Conservation (phyloP, 2,329 filamentous ascomycete species). For the Trichoderma cornu-damae region DNA sequence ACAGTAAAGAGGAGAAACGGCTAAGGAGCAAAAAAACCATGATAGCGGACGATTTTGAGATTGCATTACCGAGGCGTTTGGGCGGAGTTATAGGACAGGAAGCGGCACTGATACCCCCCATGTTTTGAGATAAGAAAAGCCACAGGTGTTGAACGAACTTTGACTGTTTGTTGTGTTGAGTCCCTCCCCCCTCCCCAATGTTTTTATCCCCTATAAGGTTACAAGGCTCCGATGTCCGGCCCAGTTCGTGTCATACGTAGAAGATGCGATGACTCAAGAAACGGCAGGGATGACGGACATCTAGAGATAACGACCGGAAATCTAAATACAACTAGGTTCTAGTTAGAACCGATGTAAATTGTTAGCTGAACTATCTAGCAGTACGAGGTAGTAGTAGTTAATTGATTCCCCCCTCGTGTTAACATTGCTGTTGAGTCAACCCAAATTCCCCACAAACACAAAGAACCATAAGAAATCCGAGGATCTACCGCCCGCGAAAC, state of each 20-base stretch:
- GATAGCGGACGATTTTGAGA: neutral
- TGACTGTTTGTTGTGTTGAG: too few species aligned
- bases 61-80: slow-evolving; percentile 18
- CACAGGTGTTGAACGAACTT: neutral
- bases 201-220: too few species aligned
- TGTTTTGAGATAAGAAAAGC: neutral
- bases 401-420: too few species aligned
- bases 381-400: too few species aligned
- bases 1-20: neutral
- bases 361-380: too few species aligned
- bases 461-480: slow-evolving; percentile 24
- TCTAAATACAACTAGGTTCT: neutral
- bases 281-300: neutral
- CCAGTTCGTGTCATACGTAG: neutral
- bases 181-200: too few species aligned
- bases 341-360: neutral
- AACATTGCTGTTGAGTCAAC: neutral
- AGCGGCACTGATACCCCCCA: slow-evolving; percentile 19
- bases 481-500: slow-evolving; percentile 26
- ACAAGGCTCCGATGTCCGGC: slow-evolving; percentile 8
- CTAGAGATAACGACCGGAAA: neutral
- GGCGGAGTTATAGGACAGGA: slow-evolving; percentile 14
- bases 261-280: neutral
- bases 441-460: neutral
- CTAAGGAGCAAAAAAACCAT: neutral